A percentile compares a stretch with the other conserved stretches of the same genome.
Conservation (phyloP, 192 early-diverging fungal genomes). For the Lunasporangiospora selenospora region DNA sequence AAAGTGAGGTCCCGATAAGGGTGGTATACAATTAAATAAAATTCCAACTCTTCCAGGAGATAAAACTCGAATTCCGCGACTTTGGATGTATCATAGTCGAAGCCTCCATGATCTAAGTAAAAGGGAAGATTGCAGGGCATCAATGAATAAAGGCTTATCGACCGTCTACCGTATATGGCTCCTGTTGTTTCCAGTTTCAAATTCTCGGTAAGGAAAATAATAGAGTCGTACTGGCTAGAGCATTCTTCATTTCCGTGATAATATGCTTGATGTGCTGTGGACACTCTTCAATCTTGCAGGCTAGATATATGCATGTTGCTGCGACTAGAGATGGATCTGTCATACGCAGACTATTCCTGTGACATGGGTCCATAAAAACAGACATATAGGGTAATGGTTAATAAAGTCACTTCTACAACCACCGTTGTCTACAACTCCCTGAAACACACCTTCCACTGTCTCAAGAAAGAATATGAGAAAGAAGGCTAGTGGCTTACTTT, state of each 20-base stretch:
- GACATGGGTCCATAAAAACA: not conserved
- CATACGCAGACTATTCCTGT: constrained; percentile 73
- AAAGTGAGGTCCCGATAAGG: constrained; percentile 81
- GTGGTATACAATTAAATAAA: constrained; percentile 88
- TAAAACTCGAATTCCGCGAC: constrained; percentile 96
- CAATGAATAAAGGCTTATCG: too few relatives aligned
- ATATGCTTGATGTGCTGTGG: constrained; percentile 67
- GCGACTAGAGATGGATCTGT: constrained; percentile 83
- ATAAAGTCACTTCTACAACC: not conserved
- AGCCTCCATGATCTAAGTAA: constrained; percentile 53
- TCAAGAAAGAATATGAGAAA: not conserved
- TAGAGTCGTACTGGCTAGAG: constrained; percentile 33
- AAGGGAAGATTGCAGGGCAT: not conserved
- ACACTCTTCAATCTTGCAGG: constrained; percentile 90
- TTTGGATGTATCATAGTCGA: constrained; percentile 73
- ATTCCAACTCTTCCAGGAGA: constrained; percentile 89
- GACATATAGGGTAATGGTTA: not conserved
- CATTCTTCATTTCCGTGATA: constrained; percentile 57
- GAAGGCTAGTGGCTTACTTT: constrained; percentile 59
- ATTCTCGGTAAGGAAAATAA: too few relatives aligned
- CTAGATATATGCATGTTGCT: constrained; percentile 86
- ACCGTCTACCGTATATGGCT: too few relatives aligned
- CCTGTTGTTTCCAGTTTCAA: too few relatives aligned
- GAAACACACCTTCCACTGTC: not conserved
- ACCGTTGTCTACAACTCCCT: not conserved